Evolutionary conservation across 2,329 filamentous ascomycete genomes (phyloP).

Genomic region (Arthrobotrys conoides): DNA sequence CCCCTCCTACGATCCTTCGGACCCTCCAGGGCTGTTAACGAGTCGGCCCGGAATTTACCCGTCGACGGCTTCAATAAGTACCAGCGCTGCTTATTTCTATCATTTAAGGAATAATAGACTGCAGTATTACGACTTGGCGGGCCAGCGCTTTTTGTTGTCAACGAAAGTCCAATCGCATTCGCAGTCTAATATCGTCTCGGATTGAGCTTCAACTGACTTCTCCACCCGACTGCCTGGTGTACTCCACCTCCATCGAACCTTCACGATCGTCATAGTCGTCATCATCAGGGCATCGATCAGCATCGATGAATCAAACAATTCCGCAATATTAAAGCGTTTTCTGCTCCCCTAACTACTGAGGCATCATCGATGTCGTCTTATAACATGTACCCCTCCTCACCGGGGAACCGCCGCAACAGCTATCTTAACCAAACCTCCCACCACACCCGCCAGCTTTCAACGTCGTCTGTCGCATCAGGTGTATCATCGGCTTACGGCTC

Average conservation of each 20-base stretch:
- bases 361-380: conserved; percentile 38
- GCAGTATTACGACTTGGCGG: not conserved
- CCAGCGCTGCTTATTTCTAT: not conserved
- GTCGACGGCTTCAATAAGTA: conserved; percentile 19
- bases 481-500: conserved; percentile 57
- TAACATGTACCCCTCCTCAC: conserved; percentile 59
- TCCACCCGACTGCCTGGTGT: conserved; percentile 30
- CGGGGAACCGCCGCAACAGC: conserved; percentile 45
- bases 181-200: conserved; percentile 29
- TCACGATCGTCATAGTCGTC: conserved; percentile 13
- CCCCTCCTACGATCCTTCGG: conserved; percentile 18
- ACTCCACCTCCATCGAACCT: conserved; percentile 2
- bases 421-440: conserved; percentile 38
- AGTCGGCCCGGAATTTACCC: conserved; percentile 14
- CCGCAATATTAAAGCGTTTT: conserved; percentile 13
- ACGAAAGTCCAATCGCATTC: conserved; percentile 30
- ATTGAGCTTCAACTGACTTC: conserved; percentile 45
- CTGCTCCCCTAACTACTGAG: conserved; percentile 1
- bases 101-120: not conserved
- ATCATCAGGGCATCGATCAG: conserved; percentile 26
- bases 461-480: conserved; percentile 57
- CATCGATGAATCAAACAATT: conserved; percentile 43
- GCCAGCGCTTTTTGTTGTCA: conserved; percentile 11
- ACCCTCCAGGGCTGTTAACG: conserved; percentile 27
- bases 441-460: conserved; percentile 55